phyloP scores from a whole-genome alignment of 768 basidiomycete species.

The Hirschioporus abietinus region DNA sequence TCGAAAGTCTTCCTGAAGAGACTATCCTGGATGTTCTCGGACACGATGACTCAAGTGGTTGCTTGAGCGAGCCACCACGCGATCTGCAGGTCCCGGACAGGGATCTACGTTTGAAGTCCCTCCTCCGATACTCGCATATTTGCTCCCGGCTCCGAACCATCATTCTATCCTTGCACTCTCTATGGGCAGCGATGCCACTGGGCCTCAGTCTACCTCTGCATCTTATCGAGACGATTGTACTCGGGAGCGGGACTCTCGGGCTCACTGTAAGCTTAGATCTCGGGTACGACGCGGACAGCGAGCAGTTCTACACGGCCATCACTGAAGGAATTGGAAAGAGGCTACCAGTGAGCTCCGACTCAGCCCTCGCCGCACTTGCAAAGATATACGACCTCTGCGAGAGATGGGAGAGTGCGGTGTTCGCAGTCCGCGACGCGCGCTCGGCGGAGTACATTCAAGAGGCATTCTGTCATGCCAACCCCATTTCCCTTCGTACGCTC shows the following conservation, averaged over 20 bases:
- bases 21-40: too few species aligned
- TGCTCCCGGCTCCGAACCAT: background rate
- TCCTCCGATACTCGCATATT: background rate
- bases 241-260: background rate
- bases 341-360: background rate
- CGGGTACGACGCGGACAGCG: too few species aligned
- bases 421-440: background rate
- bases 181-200: background rate
- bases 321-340: too few species aligned
- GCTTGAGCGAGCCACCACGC: too few species aligned
- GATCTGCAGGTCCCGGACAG: too few species aligned
- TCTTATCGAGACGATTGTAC: background rate
- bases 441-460: background rate
- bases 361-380: background rate
- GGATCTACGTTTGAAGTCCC: background rate
- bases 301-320: too few species aligned
- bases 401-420: background rate
- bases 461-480: background rate
- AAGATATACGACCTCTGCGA: background rate
- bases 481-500: background rate
- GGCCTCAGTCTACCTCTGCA: background rate
- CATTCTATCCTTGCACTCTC: background rate
- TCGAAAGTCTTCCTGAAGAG: too few species aligned
- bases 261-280: background rate
- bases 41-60: too few species aligned